phyloP scores from a whole-genome alignment of 257 asterid species.

The Gentiana straminea region DNA sequence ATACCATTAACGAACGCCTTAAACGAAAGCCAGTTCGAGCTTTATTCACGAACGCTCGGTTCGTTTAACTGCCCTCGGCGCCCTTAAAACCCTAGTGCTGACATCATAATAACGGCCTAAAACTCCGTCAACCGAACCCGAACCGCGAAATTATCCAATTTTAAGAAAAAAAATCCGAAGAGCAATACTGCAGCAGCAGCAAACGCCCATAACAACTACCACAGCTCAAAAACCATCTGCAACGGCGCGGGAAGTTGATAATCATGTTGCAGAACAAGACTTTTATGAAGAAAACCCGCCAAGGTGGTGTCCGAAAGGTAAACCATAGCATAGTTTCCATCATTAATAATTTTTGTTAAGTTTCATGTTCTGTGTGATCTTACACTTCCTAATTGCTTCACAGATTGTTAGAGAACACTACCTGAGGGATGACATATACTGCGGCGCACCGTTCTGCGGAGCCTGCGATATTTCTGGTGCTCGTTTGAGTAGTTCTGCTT shows the following conservation, averaged over 20 bases:
- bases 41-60: too few relatives aligned
- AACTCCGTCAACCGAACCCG: too few relatives aligned
- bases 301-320: slow-evolving; percentile 78
- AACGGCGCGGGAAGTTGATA: not conserved
- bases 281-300: slow-evolving; percentile 66
- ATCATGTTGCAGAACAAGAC: slow-evolving; percentile 71
- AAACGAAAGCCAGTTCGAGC: too few relatives aligned
- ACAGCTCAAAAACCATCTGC: slow-evolving; percentile 1
- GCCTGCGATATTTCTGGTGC: slow-evolving; percentile 48
- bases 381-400: not conserved
- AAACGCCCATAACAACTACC: not conserved
- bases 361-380: too few relatives aligned
- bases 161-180: too few relatives aligned
- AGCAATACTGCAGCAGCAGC: not conserved
- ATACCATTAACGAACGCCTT: too few relatives aligned
- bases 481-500: slow-evolving; percentile 38
- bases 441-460: slow-evolving; percentile 85
- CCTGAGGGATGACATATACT: slow-evolving; percentile 79
- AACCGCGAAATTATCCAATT: too few relatives aligned
- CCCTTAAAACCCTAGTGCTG: too few relatives aligned
- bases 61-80: too few relatives aligned
- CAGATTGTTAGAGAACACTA: slow-evolving; percentile 93
- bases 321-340: not conserved
- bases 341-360: too few relatives aligned
- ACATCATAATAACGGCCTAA: too few relatives aligned